Conservation (phyloP, 805 yeast genomes). For the Candida ulmi region DNA sequence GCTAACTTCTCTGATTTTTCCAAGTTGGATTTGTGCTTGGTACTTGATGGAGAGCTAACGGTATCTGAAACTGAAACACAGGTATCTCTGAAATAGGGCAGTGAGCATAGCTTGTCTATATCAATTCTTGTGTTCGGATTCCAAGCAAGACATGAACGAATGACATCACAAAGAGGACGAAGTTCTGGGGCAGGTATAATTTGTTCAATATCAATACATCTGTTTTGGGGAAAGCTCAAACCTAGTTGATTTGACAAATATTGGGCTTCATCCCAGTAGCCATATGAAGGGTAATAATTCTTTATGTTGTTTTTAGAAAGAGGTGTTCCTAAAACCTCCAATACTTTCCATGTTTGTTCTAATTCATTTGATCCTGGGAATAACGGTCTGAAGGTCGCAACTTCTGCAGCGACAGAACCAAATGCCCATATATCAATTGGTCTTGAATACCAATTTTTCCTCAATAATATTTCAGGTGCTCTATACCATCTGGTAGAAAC, state of each 20-base stretch:
- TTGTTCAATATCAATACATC: conserved; percentile 42
- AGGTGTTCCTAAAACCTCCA: conserved; percentile 74
- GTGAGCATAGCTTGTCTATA: conserved; percentile 39
- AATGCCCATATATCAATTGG: conserved; percentile 87
- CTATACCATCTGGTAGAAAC: conserved; percentile 86
- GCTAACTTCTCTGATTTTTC: conserved; percentile 13
- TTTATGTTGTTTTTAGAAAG: conserved; percentile 23
- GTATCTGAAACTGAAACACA: conserved; percentile 24
- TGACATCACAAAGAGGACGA: conserved; percentile 29
- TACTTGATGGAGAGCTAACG: not conserved
- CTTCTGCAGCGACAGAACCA: conserved; percentile 72
- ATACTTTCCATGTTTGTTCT: conserved; percentile 70
- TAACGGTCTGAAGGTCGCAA: conserved; percentile 67
- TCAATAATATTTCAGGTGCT: conserved; percentile 71
- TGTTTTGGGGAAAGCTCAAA: conserved; percentile 47
- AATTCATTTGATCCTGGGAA: conserved; percentile 79
- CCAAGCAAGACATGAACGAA: conserved; percentile 62
- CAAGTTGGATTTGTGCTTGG: conserved; percentile 1
- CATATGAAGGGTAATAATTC: conserved; percentile 51
- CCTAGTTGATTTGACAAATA: conserved; percentile 48
- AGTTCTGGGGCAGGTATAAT: conserved; percentile 42
- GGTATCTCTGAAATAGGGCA: conserved; percentile 52
- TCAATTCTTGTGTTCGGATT: conserved; percentile 64
- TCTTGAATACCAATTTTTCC: conserved; percentile 55
- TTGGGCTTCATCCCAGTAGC: conserved; percentile 65